A percentile compares a stretch with the other conserved stretches of the same genome.
These are phyloP conservation scores for Colletotrichum agaves DNA, from an alignment of 2,329 filamentous ascomycete species.

Conservation along the genomic window DNA sequence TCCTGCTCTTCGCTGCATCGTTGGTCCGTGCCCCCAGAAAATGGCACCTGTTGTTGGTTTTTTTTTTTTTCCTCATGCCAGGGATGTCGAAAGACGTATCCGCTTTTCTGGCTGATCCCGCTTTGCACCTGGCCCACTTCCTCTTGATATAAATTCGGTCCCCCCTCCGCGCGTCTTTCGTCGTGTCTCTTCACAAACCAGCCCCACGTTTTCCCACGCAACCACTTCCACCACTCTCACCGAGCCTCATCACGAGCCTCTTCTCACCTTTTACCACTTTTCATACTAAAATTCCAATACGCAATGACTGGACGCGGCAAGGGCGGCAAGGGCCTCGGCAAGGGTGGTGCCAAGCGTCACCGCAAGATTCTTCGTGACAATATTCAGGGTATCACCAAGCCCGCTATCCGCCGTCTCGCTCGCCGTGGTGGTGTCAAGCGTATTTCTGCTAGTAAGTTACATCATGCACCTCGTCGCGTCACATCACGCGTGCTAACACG, in stretches of 20 bases:
- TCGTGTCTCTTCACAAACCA: neutral
- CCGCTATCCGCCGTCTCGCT: slow-evolving; percentile 96
- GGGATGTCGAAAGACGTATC: slow-evolving; percentile 6
- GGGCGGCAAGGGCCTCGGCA: slow-evolving; percentile 97
- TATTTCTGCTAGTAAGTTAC: slow-evolving; percentile 89
- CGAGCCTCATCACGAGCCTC: slow-evolving; percentile 1
- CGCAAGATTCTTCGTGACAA: slow-evolving; percentile 99
- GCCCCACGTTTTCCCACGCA: slow-evolving; percentile 27
- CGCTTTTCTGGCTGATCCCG: slow-evolving; percentile 38
- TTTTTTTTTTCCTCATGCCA: slow-evolving; percentile 24
- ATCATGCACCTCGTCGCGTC: neutral
- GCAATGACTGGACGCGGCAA: slow-evolving; percentile 85
- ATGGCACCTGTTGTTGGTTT: slow-evolving; percentile 8
- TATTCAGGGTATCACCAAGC: slow-evolving; percentile 99
- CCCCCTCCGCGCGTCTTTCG: slow-evolving; percentile 21
- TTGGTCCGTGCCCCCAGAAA: slow-evolving; percentile 24
- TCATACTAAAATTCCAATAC: slow-evolving; percentile 40
- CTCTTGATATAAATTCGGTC: slow-evolving; percentile 34
- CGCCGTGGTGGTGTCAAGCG: slow-evolving; percentile 99
- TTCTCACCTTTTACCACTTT: too few species aligned
- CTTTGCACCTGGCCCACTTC: slow-evolving; percentile 21
- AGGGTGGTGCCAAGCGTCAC: slow-evolving; percentile 98
- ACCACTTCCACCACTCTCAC: neutral
- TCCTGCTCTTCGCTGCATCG: neutral
- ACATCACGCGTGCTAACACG: slow-evolving; percentile 35